These are phyloP conservation scores for Colletotrichum sp. DNA, from an alignment of 2,329 filamentous ascomycete genomes.

Conservation along the genomic window DNA sequence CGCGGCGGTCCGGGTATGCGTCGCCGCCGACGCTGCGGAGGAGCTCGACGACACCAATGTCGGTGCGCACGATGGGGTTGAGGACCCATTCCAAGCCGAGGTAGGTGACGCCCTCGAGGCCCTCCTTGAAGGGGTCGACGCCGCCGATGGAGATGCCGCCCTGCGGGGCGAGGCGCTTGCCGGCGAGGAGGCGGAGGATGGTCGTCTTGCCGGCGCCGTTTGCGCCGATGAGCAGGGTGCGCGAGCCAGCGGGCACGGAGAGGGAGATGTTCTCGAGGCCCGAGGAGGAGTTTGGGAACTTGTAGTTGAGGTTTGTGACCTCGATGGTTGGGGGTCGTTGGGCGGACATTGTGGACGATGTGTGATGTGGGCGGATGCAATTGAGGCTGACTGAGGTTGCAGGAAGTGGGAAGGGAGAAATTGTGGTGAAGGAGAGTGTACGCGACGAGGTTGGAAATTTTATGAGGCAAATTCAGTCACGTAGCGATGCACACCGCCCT, in stretches of 20 bases:
- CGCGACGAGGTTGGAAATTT: neutral
- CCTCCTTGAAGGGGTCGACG: constrained; percentile 89
- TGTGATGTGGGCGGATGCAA: neutral
- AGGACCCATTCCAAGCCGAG: constrained; percentile 98
- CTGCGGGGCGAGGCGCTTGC: constrained; percentile 87
- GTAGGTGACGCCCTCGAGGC: constrained; percentile 93
- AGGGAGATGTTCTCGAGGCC: constrained; percentile 78
- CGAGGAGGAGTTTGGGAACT: constrained; percentile 83
- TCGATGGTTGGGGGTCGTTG: constrained; percentile 64
- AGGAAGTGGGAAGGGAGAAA: neutral
- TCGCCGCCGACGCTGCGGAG: constrained; percentile 86
- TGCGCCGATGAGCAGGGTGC: constrained; percentile 91
- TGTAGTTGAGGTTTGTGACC: constrained; percentile 81
- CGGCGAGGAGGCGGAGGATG: constrained; percentile 89
- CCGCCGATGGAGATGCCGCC: constrained; percentile 78
- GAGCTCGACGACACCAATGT: constrained; percentile 89
- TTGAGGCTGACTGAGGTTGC: neutral
- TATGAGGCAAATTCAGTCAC: neutral
- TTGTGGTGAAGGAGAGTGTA: neutral
- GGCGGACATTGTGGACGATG: constrained; percentile 26
- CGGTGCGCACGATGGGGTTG: constrained; percentile 92
- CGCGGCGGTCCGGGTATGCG: constrained; percentile 78
- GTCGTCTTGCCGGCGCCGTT: constrained; percentile 99
- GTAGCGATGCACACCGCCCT: constrained; percentile 9
- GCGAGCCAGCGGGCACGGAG: constrained; percentile 78